Percentiles rank a stretch among this genome's conserved stretches.
Evolutionary conservation across 2,329 filamentous ascomycete genomes (phyloP).

Genomic region (Phialophora macrospora): DNA sequence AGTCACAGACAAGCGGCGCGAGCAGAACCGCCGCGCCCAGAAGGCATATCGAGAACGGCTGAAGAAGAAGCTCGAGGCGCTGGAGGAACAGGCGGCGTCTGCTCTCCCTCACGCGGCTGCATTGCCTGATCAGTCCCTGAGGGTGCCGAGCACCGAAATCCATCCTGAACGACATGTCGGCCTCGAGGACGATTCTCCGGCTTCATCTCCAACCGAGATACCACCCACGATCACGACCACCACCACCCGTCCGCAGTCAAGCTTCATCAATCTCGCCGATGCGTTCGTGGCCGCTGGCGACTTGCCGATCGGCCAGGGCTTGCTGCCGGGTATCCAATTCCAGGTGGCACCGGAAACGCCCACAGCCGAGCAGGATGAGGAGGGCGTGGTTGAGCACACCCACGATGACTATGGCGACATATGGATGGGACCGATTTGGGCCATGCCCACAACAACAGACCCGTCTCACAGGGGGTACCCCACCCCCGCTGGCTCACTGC

Average conservation of each 20-base stretch:
- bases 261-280: conserved; percentile 28
- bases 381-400: neutral
- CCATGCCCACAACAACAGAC: conserved; percentile 1
- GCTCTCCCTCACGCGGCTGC: neutral
- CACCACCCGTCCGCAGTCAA: neutral
- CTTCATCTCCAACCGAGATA: neutral
- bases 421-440: conserved; percentile 28
- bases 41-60: conserved; percentile 34
- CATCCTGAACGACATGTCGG: neutral
- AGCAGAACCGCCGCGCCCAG: conserved; percentile 38
- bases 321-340: conserved; percentile 14
- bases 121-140: neutral
- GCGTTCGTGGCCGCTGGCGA: conserved; percentile 33
- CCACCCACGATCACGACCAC: neutral
- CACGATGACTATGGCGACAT: conserved; percentile 31
- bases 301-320: conserved; percentile 20
- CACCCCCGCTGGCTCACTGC: neutral
- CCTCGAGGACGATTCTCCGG: neutral
- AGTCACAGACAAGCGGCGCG: conserved; percentile 37
- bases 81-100: conserved; percentile 25
- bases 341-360: conserved; percentile 14
- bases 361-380: conserved; percentile 4
- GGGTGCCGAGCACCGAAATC: neutral
- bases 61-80: conserved; percentile 32
- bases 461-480: neutral